phyloP scores from a whole-genome alignment of 2,329 filamentous ascomycete species.

The Delphinella strobiligena region DNA sequence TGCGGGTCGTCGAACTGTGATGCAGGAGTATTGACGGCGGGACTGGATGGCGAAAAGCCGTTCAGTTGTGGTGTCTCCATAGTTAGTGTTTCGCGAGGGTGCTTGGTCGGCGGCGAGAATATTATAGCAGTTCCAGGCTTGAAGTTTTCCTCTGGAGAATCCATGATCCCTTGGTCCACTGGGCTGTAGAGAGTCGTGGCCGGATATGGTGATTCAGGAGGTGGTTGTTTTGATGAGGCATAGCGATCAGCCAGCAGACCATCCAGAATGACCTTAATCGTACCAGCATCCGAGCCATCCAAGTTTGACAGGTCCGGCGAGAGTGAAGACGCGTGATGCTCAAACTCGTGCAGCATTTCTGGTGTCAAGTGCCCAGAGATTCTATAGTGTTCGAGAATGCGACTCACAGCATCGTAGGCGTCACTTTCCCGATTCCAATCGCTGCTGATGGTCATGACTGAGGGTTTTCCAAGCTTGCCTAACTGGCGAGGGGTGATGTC shows the following conservation, averaged over 20 bases:
- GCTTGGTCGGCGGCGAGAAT: not conserved
- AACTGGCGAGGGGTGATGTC: constrained; percentile 7
- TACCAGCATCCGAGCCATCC: constrained; percentile 21
- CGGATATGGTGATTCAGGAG: not conserved
- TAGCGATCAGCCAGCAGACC: constrained; percentile 13
- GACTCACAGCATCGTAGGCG: constrained; percentile 5
- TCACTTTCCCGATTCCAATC: constrained; percentile 6
- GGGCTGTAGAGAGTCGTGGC: constrained; percentile 3
- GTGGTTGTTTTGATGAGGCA: constrained; percentile 1
- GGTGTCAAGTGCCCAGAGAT: constrained; percentile 18
- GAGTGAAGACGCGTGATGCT: constrained; percentile 20
- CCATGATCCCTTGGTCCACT: constrained; percentile 3
- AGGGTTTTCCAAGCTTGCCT: constrained; percentile 3
- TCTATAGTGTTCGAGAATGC: constrained; percentile 18
- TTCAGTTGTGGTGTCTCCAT: constrained; percentile 2
- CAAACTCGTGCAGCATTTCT: constrained; percentile 20
- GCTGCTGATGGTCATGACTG: constrained; percentile 2
- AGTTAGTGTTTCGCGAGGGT: constrained; percentile 2
- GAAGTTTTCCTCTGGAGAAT: constrained; percentile 3
- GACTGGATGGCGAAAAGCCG: constrained; percentile 6
- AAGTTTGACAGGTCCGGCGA: constrained; percentile 15
- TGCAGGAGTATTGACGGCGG: constrained; percentile 7
- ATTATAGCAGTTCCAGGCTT: constrained; percentile 4
- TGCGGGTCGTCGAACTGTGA: constrained; percentile 2
- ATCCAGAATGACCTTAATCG: constrained; percentile 22